These are phyloP conservation scores for Cicer yamashitae DNA, from an alignment of 306 rosid species.

Conservation along the genomic window DNA sequence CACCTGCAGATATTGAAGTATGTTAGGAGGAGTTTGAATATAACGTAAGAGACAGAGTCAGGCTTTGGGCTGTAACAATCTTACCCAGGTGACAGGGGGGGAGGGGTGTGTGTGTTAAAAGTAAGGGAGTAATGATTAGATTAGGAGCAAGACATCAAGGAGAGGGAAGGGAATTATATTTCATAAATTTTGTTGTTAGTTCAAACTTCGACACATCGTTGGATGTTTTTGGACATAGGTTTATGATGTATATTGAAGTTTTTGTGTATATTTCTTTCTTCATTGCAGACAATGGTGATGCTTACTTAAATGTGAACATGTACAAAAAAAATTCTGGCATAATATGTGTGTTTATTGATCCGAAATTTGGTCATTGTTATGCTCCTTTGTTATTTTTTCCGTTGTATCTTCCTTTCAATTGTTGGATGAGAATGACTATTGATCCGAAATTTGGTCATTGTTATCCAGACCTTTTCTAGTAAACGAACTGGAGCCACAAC, in stretches of 20 bases:
- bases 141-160: neutral
- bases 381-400: slow-evolving; percentile 11
- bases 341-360: neutral
- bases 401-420: slow-evolving; percentile 24
- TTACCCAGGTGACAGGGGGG: neutral
- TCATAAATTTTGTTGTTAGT: slow-evolving; percentile 11
- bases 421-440: slow-evolving; percentile 40
- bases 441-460: slow-evolving; percentile 44
- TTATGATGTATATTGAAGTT: neutral
- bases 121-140: slow-evolving; percentile 3
- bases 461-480: slow-evolving; percentile 86
- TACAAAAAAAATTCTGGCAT: slow-evolving; percentile 7
- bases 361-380: too few relatives aligned
- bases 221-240: slow-evolving; percentile 7
- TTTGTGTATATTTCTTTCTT: neutral
- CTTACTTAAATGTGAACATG: slow-evolving; percentile 24
- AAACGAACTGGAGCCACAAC: slow-evolving; percentile 88
- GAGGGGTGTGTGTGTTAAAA: neutral
- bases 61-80: slow-evolving; percentile 16
- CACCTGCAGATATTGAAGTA: neutral
- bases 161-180: slow-evolving; percentile 10
- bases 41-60: neutral
- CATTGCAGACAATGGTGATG: neutral
- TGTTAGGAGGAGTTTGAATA: slow-evolving; percentile 16
- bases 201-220: neutral